Evolutionary conservation across 2,329 filamentous ascomycete genomes (phyloP).

Genomic region (Colletotrichum lini): DNA sequence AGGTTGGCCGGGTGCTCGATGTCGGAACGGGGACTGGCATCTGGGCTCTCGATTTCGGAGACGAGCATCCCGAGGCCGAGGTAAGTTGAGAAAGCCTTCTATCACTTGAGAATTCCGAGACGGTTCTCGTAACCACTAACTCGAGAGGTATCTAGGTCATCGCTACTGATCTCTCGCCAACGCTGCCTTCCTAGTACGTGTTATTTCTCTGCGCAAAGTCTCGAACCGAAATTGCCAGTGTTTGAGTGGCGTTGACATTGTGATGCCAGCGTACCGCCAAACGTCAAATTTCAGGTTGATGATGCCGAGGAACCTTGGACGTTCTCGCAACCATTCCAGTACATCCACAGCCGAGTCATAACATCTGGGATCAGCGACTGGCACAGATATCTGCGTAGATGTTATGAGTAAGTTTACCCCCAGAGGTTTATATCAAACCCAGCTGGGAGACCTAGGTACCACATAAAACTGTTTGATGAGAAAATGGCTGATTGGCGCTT

Average conservation of each 20-base stretch:
- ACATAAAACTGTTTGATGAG: too few species aligned
- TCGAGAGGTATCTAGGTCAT: slow-evolving; percentile 39
- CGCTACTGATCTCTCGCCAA: slow-evolving; percentile 52
- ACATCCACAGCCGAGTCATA: slow-evolving; percentile 52
- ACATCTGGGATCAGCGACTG: slow-evolving; percentile 57
- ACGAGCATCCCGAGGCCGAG: slow-evolving; percentile 50
- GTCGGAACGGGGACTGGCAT: slow-evolving; percentile 46
- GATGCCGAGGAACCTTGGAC: slow-evolving; percentile 54
- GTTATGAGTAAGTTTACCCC: slow-evolving; percentile 8
- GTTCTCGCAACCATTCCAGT: slow-evolving; percentile 50
- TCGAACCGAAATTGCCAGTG: background rate
- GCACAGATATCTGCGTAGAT: slow-evolving; percentile 14
- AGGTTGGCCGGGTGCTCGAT: slow-evolving; percentile 43
- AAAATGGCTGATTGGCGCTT: background rate
- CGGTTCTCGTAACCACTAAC: background rate
- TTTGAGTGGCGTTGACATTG: background rate
- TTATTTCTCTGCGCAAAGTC: too few species aligned
- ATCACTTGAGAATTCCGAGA: too few species aligned
- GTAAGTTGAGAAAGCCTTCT: slow-evolving; percentile 32
- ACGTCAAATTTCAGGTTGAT: slow-evolving; percentile 59
- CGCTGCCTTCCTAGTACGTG: slow-evolving; percentile 51
- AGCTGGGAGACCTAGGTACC: too few species aligned
- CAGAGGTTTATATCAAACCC: too few species aligned
- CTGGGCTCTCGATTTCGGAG: slow-evolving; percentile 48
- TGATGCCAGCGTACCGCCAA: slow-evolving; percentile 54